These are phyloP conservation scores for Phaffomyces antillensis DNA, from an alignment of 805 yeast species.

Conservation along the genomic window DNA sequence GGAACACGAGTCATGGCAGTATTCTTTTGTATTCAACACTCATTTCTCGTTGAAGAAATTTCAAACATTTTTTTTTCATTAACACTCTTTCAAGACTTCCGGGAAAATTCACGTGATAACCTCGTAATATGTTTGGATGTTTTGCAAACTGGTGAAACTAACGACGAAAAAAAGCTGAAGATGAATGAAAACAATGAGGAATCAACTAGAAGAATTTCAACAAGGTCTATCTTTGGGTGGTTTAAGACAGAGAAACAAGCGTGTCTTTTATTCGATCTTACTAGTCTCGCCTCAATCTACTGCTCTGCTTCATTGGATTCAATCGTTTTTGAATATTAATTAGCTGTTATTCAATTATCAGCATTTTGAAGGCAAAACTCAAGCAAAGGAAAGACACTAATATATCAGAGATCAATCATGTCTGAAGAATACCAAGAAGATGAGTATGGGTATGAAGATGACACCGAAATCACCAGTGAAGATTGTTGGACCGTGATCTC, in stretches of 20 bases:
- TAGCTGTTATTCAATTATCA: neutral
- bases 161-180: constrained; percentile 2
- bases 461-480: constrained; percentile 77
- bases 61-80: neutral
- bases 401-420: constrained; percentile 6
- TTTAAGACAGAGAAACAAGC: neutral
- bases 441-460: constrained; percentile 48
- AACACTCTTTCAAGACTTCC: too few species aligned
- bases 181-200: neutral
- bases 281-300: neutral
- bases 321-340: neutral
- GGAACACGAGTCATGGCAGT: neutral
- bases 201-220: neutral
- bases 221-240: neutral
- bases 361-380: neutral
- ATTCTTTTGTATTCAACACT: neutral
- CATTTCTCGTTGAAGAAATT: neutral
- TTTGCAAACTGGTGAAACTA: neutral
- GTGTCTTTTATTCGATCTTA: neutral
- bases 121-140: constrained; percentile 1
- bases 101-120: too few species aligned
- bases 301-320: neutral
- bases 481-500: constrained; percentile 99
- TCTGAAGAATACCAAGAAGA: constrained; percentile 30
- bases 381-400: neutral